These are phyloP conservation scores for Hericium coralloides DNA, from an alignment of 768 basidiomycete genomes.

Conservation along the genomic window DNA sequence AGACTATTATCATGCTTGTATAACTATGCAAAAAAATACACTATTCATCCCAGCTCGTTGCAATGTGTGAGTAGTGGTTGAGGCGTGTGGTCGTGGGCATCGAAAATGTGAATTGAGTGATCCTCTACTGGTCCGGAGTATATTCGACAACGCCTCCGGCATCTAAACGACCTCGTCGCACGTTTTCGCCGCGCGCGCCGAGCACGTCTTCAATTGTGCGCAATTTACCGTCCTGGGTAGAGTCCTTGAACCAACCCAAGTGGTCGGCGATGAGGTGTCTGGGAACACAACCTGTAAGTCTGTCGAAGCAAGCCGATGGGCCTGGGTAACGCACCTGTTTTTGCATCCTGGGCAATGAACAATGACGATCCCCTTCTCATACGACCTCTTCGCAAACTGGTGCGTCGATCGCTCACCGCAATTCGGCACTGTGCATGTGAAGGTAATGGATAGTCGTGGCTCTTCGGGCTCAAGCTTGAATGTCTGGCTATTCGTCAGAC, in stretches of 20 bases:
- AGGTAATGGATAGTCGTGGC: slow-evolving; percentile 65
- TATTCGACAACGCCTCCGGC: slow-evolving; percentile 51
- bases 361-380: slow-evolving; percentile 83
- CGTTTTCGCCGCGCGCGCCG: slow-evolving; percentile 67
- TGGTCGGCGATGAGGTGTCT: slow-evolving; percentile 88
- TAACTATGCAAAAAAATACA: background rate
- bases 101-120: no score
- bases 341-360: slow-evolving; percentile 88
- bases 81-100: no score
- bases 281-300: background rate
- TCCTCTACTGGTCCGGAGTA: background rate
- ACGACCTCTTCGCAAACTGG: slow-evolving; percentile 76
- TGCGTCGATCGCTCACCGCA: slow-evolving; percentile 82
- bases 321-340: slow-evolving; percentile 57
- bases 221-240: slow-evolving; percentile 59
- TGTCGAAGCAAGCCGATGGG: background rate
- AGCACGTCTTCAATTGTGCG: slow-evolving; percentile 81
- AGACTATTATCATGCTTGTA: background rate
- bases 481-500: slow-evolving; percentile 1
- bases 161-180: slow-evolving; percentile 35
- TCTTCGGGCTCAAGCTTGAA: slow-evolving; percentile 34
- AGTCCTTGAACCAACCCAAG: slow-evolving; percentile 86
- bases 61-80: background rate
- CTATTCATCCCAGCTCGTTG: background rate
- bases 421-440: slow-evolving; percentile 73